These are phyloP conservation scores for Aspergillus quadrilineatus DNA, from an alignment of 2,329 filamentous ascomycete genomes.

Conservation along the genomic window DNA sequence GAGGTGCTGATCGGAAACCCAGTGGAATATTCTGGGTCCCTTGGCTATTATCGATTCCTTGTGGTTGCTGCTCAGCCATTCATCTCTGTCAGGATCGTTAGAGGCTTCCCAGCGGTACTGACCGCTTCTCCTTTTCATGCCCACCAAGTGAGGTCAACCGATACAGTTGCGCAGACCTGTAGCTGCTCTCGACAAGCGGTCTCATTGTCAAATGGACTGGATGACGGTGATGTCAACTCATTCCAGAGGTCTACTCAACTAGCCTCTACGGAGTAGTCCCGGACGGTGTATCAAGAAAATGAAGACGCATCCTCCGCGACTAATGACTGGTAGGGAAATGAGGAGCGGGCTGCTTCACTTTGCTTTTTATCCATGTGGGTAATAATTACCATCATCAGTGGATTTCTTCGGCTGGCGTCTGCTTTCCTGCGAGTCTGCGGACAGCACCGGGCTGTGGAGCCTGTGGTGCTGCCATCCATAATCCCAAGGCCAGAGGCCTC, in stretches of 20 bases:
- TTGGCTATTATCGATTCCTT: background rate
- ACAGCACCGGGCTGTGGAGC: background rate
- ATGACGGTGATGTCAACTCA: background rate
- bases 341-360: background rate
- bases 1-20: conserved; percentile 3
- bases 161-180: conserved; percentile 2
- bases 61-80: conserved; percentile 10
- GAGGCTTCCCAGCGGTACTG: conserved; percentile 5
- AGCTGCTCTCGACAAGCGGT: conserved; percentile 1
- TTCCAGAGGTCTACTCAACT: background rate
- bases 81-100: background rate
- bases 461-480: background rate
- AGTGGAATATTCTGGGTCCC: conserved; percentile 1
- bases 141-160: background rate
- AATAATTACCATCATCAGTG: background rate
- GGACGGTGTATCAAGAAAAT: background rate
- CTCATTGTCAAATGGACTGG: conserved; percentile 7
- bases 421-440: background rate
- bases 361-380: conserved; percentile 13
- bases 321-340: background rate
- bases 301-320: background rate
- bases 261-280: conserved; percentile 1
- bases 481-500: background rate
- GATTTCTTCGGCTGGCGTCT: background rate
- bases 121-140: conserved; percentile 18